A percentile compares a stretch with the other conserved stretches of the same genome.
These are phyloP conservation scores for Tulasnella sp. DNA, from an alignment of 768 basidiomycete species.

Conservation along the genomic window DNA sequence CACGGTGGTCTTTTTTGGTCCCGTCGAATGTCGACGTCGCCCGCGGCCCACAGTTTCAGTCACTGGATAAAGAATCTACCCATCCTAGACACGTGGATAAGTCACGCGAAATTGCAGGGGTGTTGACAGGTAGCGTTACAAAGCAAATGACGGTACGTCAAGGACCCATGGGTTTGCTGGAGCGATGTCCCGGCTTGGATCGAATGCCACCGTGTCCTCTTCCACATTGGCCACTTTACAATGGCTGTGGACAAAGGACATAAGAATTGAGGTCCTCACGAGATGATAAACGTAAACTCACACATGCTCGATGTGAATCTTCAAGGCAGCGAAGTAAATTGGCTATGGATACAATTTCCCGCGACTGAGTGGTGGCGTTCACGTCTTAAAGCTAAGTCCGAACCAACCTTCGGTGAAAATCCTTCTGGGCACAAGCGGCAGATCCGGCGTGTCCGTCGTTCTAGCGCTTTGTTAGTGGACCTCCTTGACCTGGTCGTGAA, in stretches of 20 bases:
- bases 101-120: no score
- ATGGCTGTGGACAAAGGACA: background rate
- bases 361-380: background rate
- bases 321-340: background rate
- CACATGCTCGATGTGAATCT: background rate
- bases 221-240: background rate
- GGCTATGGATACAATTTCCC: background rate
- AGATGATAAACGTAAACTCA: background rate
- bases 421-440: background rate
- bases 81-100: no score
- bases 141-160: background rate
- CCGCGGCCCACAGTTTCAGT: no score
- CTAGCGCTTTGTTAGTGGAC: background rate
- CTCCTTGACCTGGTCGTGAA: background rate
- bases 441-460: background rate
- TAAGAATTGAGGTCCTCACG: background rate
- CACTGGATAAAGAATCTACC: no score
- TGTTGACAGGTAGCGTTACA: background rate
- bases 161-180: background rate
- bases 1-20: no score
- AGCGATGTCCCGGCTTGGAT: background rate
- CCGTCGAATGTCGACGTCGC: no score
- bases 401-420: background rate
- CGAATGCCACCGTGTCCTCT: background rate
- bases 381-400: background rate